Base-by-base conservation (phyloP, 2,329 filamentous ascomycete species). In the Fusarium tupiense region DNA sequence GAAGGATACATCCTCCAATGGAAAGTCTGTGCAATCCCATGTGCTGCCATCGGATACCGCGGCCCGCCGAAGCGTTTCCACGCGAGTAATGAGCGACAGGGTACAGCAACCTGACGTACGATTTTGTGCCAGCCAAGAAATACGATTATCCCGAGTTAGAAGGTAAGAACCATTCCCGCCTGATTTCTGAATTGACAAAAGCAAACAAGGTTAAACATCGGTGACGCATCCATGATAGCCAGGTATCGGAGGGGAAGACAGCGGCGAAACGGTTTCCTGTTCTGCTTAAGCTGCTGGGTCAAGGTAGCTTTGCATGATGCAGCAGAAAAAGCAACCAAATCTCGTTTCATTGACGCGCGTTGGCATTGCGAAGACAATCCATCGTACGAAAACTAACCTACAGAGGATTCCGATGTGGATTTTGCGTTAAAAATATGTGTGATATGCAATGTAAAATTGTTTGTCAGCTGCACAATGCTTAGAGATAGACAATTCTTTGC, bases 141-240 rank as follows among this genome's bases (percentile, higher is more conserved):
- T 26, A 59, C 41, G 41, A 29, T 37, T 50, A 31, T 24, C 31
- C 41, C 35, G 35, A 59, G 10, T 50, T 11, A 50, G 56, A 37
- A 59, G 33, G 41, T 37, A 31, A 4, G 6, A 33, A n/a, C n/a
- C 26, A 19, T 37, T 29, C n/a, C 43, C 19, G 31, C 37, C 11
- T 12, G 41, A 37, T 37, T n/a, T 50, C 31, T 29, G 11, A n/a
- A 26, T n/a, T n/a, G 14, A 26, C 33, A 50, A 20, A 57, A 61
- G 49, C 49, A 43, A 61, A 43, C 13, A 56, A 61, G 49, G 47
- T 56, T 56, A 29, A 59, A 37, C 16, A 5, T 19, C 41, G 31
- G 31, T 20, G 8, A 7, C 1, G 4, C 8, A n/a, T 20, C 20
- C 26, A 56, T 38, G 24, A 9, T 11, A 31, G 24, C 8, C 20